Evolutionary conservation across 495 filamentous ascomycete genomes (phyloP).

Genomic region (Tetracladium setigerum): DNA sequence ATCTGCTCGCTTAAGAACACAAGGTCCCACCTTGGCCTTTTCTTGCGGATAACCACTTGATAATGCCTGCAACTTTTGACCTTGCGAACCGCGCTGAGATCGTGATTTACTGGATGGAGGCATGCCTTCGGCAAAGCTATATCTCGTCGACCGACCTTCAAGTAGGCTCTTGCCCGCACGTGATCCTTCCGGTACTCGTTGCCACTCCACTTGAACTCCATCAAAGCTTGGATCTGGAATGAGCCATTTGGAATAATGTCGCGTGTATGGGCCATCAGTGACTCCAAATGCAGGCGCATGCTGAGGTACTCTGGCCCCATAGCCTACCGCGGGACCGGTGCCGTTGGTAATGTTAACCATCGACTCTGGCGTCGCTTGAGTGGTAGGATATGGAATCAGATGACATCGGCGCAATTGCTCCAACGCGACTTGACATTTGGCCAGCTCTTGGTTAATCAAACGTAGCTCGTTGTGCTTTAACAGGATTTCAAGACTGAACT

Average conservation of each 20-base stretch:
- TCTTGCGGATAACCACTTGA: constrained; percentile 62
- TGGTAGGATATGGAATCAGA: constrained; percentile 76
- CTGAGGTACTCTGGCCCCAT: constrained; percentile 43
- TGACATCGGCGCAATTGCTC: constrained; percentile 91
- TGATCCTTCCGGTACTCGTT: constrained; percentile 25
- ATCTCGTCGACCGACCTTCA: constrained; percentile 68
- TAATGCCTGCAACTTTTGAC: constrained; percentile 61
- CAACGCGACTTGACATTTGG: constrained; percentile 90
- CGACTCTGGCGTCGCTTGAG: constrained; percentile 49
- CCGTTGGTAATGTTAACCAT: constrained; percentile 62
- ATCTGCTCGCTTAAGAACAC: constrained; percentile 43
- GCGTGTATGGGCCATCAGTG: constrained; percentile 81
- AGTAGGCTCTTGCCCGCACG: constrained; percentile 33
- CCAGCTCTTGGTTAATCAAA: constrained; percentile 91
- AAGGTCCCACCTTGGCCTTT: constrained; percentile 55
- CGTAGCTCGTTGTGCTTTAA: constrained; percentile 91
- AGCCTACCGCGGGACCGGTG: constrained; percentile 58
- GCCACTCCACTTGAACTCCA: constrained; percentile 41
- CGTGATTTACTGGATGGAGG: constrained; percentile 52
- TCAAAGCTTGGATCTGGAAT: constrained; percentile 86
- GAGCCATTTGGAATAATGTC: constrained; percentile 92
- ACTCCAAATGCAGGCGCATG: constrained; percentile 81
- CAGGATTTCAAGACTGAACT: constrained; percentile 86
- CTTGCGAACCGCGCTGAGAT: constrained; percentile 47
- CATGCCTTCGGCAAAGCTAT: constrained; percentile 53